Evolutionary conservation across 2,329 filamentous ascomycete genomes (phyloP).

Genomic region (Diaporthe sp.): DNA sequence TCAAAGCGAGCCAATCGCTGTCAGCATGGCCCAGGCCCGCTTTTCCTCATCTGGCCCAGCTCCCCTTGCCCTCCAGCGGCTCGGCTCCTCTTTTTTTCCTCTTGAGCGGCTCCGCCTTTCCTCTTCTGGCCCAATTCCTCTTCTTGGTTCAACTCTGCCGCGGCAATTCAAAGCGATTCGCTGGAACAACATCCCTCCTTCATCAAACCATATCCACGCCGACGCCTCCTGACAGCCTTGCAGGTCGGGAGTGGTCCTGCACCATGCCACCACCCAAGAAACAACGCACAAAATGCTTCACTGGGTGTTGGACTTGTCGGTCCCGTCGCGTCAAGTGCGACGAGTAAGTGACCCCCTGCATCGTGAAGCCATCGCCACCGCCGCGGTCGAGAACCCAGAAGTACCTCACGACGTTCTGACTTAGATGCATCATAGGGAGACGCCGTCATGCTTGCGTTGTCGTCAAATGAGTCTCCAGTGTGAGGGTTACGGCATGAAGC

Average conservation of each 20-base stretch:
- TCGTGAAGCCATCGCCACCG: background rate
- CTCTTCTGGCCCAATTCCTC: background rate
- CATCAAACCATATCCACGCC: background rate
- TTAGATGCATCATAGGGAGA: background rate
- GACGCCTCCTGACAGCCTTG: background rate
- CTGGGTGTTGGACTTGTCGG: slow-evolving; percentile 44
- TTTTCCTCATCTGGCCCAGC: background rate
- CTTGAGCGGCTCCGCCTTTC: background rate
- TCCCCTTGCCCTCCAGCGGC: background rate
- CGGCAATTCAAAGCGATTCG: slow-evolving; percentile 25
- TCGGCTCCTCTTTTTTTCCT: background rate
- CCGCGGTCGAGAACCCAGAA: background rate
- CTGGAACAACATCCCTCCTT: background rate
- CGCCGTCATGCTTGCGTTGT: slow-evolving; percentile 40
- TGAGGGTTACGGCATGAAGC: slow-evolving; percentile 44
- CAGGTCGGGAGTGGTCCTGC: background rate
- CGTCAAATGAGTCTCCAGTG: slow-evolving; percentile 41
- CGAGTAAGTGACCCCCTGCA: slow-evolving; percentile 32
- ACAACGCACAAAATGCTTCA: slow-evolving; percentile 42
- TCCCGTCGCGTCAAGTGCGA: slow-evolving; percentile 44
- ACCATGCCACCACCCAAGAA: slow-evolving; percentile 66
- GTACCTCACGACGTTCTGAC: background rate
- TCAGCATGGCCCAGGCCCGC: background rate
- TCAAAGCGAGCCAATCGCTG: slow-evolving; percentile 19
- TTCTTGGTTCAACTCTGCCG: background rate